These are phyloP conservation scores for Halocafeteria seosinensis DNA, from an alignment of 108 stramenopile genomes.

Conservation along the genomic window DNA sequence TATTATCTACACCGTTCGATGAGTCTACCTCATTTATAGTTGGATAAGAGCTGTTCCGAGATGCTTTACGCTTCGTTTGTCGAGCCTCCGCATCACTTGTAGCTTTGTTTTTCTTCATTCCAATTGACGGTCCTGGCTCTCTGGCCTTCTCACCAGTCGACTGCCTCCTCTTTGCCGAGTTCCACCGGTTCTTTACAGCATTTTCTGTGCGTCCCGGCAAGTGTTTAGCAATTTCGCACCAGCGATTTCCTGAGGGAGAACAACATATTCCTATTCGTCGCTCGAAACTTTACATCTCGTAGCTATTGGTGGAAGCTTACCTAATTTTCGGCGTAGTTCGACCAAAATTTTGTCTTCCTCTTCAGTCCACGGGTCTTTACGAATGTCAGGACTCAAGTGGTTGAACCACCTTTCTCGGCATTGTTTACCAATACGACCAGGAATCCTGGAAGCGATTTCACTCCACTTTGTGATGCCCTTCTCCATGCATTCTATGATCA, in stretches of 20 bases:
- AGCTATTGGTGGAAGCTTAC: too few relatives aligned
- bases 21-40: too few relatives aligned
- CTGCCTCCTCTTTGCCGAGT: constrained; percentile 33
- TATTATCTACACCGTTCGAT: too few relatives aligned
- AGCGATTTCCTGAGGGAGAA: constrained; percentile 34
- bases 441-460: constrained; percentile 65
- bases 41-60: too few relatives aligned
- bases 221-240: constrained; percentile 48
- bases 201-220: constrained; percentile 49
- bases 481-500: constrained; percentile 38
- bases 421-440: constrained; percentile 91
- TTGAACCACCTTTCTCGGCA: constrained; percentile 91
- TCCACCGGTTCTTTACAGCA: constrained; percentile 47
- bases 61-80: too few relatives aligned
- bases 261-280: too few relatives aligned
- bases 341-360: constrained; percentile 58
- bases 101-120: too few relatives aligned
- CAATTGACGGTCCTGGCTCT: too few relatives aligned
- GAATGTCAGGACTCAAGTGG: constrained; percentile 68
- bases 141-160: constrained; percentile 1
- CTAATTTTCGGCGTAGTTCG: constrained; percentile 21
- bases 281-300: too few relatives aligned
- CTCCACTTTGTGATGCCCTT: constrained; percentile 71
- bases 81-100: too few relatives aligned
- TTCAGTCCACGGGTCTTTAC: constrained; percentile 63